Conservation (phyloP, 2,329 filamentous ascomycete genomes). For the Diaporthe ampelina region DNA sequence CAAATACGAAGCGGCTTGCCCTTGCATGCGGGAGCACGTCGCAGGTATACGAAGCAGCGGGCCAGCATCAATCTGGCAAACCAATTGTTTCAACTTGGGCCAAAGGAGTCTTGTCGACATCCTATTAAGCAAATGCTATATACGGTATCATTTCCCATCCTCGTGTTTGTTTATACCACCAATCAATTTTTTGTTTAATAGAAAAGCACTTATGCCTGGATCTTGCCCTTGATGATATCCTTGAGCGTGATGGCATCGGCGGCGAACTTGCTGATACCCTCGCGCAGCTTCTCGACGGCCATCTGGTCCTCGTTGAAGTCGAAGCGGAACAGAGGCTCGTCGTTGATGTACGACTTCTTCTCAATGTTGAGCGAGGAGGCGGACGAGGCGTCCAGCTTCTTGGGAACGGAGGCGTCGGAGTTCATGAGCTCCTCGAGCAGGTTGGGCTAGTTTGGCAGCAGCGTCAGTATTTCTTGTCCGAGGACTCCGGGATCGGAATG, state of each 20-base stretch:
- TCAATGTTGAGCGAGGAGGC: slow-evolving; percentile 80
- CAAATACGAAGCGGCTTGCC: background rate
- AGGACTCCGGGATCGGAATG: slow-evolving; percentile 8
- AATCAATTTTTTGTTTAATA: slow-evolving; percentile 2
- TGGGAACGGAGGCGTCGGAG: slow-evolving; percentile 83
- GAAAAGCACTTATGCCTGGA: slow-evolving; percentile 60
- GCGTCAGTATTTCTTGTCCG: slow-evolving; percentile 1
- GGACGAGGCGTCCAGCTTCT: slow-evolving; percentile 86
- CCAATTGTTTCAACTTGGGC: slow-evolving; percentile 9
- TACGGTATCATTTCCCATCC: slow-evolving; percentile 37
- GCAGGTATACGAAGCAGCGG: too few relatives aligned
- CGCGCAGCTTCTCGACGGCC: slow-evolving; percentile 98
- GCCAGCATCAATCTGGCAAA: background rate
- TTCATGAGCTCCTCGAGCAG: slow-evolving; percentile 95
- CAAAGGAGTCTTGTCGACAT: background rate
- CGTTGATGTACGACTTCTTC: slow-evolving; percentile 91
- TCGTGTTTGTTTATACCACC: slow-evolving; percentile 14
- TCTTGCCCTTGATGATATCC: slow-evolving; percentile 90
- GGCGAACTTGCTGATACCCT: slow-evolving; percentile 99
- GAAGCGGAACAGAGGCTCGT: slow-evolving; percentile 95
- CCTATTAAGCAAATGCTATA: slow-evolving; percentile 27
- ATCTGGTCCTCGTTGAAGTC: slow-evolving; percentile 99
- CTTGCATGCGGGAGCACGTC: background rate
- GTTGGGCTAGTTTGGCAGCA: slow-evolving; percentile 72
- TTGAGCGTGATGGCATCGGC: slow-evolving; percentile 96